Evolutionary conservation across 345 rosid genomes (phyloP).

Genomic region (Laguncularia racemosa): DNA sequence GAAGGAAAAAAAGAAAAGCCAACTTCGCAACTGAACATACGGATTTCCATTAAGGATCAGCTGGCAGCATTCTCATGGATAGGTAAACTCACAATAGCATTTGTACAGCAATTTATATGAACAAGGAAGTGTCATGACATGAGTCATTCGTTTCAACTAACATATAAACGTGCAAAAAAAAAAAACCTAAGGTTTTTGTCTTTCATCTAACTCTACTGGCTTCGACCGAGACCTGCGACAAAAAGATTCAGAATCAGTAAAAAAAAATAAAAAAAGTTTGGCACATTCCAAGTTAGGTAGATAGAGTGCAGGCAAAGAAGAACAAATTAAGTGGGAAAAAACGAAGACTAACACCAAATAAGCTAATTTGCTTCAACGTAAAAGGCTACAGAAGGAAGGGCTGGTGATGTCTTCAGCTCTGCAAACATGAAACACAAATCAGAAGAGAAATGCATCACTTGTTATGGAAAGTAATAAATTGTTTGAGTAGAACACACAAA

Average conservation of each 20-base stretch:
- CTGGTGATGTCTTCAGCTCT: conserved; percentile 7
- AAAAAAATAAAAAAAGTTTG: no score
- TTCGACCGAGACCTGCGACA: not conserved
- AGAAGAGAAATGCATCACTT: not conserved
- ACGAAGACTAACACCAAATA: not conserved
- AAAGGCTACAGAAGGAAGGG: conserved; percentile 3
- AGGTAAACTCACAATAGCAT: not conserved
- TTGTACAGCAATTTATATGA: conserved; percentile 1
- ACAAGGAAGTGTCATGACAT: not conserved
- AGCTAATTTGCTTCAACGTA: conserved; percentile 6
- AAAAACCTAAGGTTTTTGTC: conserved; percentile 1
- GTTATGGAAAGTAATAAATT: not conserved
- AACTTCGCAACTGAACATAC: no score
- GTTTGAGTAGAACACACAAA: conserved; percentile 3
- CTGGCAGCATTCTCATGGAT: no score
- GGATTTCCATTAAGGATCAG: no score
- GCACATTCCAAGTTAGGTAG: not conserved
- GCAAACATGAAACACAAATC: conserved; percentile 5
- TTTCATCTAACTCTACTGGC: not conserved
- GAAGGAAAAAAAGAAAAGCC: no score
- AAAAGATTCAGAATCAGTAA: not conserved
- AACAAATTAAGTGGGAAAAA: not conserved
- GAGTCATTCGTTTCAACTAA: not conserved
- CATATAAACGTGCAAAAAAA: conserved; percentile 4
- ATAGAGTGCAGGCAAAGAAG: not conserved